Evolutionary conservation across 129 eudicot genomes (phyloP), one percentile per base, ranked within the genome.

Genomic region (Rutidosis leptorrhynchoides): DNA sequence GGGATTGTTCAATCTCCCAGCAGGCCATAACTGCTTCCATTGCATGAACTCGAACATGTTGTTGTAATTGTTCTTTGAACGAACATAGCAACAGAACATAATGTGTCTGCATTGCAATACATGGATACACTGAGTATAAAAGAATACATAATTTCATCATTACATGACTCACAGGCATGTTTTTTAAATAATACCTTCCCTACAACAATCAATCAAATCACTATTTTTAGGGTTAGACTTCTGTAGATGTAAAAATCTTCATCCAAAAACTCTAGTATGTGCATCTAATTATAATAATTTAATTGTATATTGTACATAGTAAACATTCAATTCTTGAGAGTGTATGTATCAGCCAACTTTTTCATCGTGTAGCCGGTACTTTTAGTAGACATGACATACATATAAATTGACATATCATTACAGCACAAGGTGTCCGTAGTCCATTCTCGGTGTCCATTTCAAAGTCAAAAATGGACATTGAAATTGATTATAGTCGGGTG

Each of bases 21-120:
- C 97, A 90, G 26, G 97, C 95, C 97, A 90, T 90, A 40, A 90
- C 97, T 60, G 97, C 95, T 75, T 90, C 97, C 97, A 90, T 90
- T 33, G 97, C 97, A 75, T 90, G 97, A 23, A 90, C 90, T 26
- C 97, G 90, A 52, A 90, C 97, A 69, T 90, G 95, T 64, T 86
- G 97, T 69, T 90, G 95, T 42, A 90, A 77, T 62, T 90, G 97
- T 59, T 90, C 97, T 82, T 90, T 90, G 51, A 90, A 90, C 16
- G 95, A 83, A 83, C 90, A 90, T 40, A 90, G 90, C 77, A 90
- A 73, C 45, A 90, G 73, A 67, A 90, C 97, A 61, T 90, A 90
- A 76, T 90, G 90, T 32, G 97, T 90, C 97, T 90, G 64, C 83
- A 86, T 48, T 64, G 29, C 16, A 74, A 64, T 42, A 21, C 26